Evolutionary conservation across 805 yeast species (phyloP), one percentile per base, ranked within the genome.

Genomic region (Metschnikowia continentalis): DNA sequence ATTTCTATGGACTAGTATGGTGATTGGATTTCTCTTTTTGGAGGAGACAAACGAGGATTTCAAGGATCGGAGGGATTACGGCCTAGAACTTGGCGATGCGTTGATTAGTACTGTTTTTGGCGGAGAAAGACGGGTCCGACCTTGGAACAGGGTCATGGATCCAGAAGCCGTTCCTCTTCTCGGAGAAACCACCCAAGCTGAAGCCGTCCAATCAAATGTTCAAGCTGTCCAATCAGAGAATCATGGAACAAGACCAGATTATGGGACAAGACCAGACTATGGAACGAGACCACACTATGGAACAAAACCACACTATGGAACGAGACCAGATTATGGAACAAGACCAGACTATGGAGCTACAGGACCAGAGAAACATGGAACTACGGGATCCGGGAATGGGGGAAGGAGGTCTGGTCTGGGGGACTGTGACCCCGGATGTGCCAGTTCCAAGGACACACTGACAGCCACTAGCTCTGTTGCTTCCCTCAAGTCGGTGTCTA

Each of bases 21-120:
- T 71, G 1, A 51, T 68, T 38, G 77, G 78, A 2, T 57, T 76
- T 43, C 66, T 81, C 41, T 80, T 80, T 54, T 62, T 81, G 38
- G 82, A 79, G 54, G 85, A 81, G 59, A 79, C 84, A 3, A 81
- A 78, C 55, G 74, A 68, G 14, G 59, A 62, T 19, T 61, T 65
- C 37, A 71, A 68, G 51, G 53, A 64, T 45, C 64, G 70, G 46
- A 68, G 67, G 48, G 84, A 81, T 59, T 53, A 60, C 35, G 81
- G 82, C 4, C 57, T 79, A 4, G 76, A 69, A 23, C 22, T 71
- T 11, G 83, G 83, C 32, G 81, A 78, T 53, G 48, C 50, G 33
- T 44, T 69, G 46, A 32, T 46, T 32, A 47, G 51, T 14, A 20
- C 41, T 10, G 7, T 48, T 11, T 20, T 65, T 15, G 71, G 71